Conservation (phyloP, 129 eudicot genomes). For the Tagetes patula region DNA sequence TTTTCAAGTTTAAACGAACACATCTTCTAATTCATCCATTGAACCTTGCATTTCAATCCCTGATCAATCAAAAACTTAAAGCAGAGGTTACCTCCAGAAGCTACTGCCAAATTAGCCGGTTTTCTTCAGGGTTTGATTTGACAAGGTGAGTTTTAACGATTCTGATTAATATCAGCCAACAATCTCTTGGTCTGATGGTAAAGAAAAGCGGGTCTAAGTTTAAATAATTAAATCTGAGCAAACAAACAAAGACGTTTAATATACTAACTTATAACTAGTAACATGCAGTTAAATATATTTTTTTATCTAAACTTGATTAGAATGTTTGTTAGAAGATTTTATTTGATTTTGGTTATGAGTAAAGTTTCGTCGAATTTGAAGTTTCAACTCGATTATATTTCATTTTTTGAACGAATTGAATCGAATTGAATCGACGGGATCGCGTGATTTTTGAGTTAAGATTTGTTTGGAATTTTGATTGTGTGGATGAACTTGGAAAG, state of each 20-base stretch:
- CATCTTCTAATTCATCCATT: slow-evolving; percentile 26
- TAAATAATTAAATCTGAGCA: too few species aligned
- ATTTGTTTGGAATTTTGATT: not conserved
- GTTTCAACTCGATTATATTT: not conserved
- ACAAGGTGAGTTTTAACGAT: slow-evolving; percentile 27
- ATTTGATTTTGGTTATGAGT: too few species aligned
- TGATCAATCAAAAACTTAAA: not conserved
- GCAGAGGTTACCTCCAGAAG: slow-evolving; percentile 19
- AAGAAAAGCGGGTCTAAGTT: too few species aligned
- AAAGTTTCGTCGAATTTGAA: too few species aligned
- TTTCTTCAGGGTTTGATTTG: not conserved
- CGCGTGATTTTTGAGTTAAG: not conserved
- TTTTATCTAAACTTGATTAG: too few species aligned
- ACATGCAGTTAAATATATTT: too few species aligned
- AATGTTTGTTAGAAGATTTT: too few species aligned
- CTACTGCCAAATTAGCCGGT: not conserved
- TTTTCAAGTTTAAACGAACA: not conserved
- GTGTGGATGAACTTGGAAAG: not conserved
- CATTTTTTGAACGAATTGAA: not conserved
- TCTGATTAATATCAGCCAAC: not conserved
- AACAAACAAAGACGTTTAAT: too few species aligned
- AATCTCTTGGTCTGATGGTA: too few species aligned
- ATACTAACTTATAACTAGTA: too few species aligned
- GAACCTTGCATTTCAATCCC: slow-evolving; percentile 20
- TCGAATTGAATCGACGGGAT: not conserved